Base-by-base conservation (phyloP, 306 rosid species). In the Prinsepia uniflora region DNA sequence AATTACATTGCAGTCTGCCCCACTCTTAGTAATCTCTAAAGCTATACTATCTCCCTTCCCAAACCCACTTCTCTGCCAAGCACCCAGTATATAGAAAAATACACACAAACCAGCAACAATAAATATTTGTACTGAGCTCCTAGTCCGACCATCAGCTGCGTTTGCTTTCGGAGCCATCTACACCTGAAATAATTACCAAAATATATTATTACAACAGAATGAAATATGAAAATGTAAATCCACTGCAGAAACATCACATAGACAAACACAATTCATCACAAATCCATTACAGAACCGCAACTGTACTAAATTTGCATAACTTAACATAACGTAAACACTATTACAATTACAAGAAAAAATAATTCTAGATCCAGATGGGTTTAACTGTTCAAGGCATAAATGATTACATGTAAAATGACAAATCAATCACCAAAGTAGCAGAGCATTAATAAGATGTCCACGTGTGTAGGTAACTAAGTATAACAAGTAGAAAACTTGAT, bases 21-120 rank as follows among this genome's bases (percentile, higher is more conserved):
- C 84, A 45, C 70, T 85, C 76, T 83, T 86, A 41, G 92, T 90
- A 30, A 94, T 81, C 84, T 83, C 95, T 77, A 94, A 47, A 10
- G 95, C 95, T 56, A 94, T 87, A 73, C 86, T 75, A 81, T 94
- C 98, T 36, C 98, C 98, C 86, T 94, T 94, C 54, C 96, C 98
- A 19, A 94, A 94, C 19, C 97, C 97, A 73, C 95, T 94, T 68
- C 97, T 84, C 76, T 94, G 98, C 98, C 98, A 94, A 6, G 95
- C 92, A 0, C 98, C 98, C 84, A 94, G 78, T 73, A 90, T 71
- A 68, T 94, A 94, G 84, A 94, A 94, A 81, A 90, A 94, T 70
- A 95, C 88, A 75, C 98, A 94, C 73, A 94, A 59, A 75, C 97
- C 97, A 43, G 79, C 90, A 58, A 87, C 95, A 70, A 94, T 83